Evolutionary conservation across 177 flowering plant species (phyloP).

Genomic region (Vitis hybrid): DNA sequence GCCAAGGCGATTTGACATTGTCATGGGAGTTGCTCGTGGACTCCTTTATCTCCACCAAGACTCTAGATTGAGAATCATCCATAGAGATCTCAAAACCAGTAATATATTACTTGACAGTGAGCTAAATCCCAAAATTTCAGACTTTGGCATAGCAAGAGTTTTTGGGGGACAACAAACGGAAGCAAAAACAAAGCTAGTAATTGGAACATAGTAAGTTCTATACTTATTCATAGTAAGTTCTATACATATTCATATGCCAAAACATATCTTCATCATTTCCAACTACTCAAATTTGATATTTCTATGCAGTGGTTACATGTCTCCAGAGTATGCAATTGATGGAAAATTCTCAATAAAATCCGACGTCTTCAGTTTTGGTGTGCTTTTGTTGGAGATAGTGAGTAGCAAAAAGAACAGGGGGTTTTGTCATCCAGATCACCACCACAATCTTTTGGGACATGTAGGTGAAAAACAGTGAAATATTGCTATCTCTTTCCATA

Average conservation of each 20-base stretch:
- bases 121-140: conserved; percentile 32
- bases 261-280: background rate
- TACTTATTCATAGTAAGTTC: conserved; percentile 2
- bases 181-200: conserved; percentile 16
- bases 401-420: conserved; percentile 23
- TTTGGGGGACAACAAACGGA: conserved; percentile 18
- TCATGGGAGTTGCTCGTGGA: conserved; percentile 26
- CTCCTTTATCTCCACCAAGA: conserved; percentile 31
- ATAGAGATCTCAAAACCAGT: conserved; percentile 30
- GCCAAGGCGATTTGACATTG: conserved; percentile 14
- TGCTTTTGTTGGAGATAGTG: conserved; percentile 15
- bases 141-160: conserved; percentile 27
- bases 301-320: conserved; percentile 18
- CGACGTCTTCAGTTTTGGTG: conserved; percentile 20
- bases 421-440: conserved; percentile 8
- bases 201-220: conserved; percentile 28
- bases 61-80: conserved; percentile 24
- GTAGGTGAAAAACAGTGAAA: conserved; percentile 1
- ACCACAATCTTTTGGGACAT: conserved; percentile 20
- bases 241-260: background rate
- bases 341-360: conserved; percentile 15
- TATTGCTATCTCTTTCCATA: background rate
- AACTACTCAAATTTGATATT: background rate
- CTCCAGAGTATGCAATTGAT: conserved; percentile 17
- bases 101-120: conserved; percentile 23